Evolutionary conservation across 2,329 filamentous ascomycete genomes (phyloP).

Genomic region (Fusarium heterosporum): DNA sequence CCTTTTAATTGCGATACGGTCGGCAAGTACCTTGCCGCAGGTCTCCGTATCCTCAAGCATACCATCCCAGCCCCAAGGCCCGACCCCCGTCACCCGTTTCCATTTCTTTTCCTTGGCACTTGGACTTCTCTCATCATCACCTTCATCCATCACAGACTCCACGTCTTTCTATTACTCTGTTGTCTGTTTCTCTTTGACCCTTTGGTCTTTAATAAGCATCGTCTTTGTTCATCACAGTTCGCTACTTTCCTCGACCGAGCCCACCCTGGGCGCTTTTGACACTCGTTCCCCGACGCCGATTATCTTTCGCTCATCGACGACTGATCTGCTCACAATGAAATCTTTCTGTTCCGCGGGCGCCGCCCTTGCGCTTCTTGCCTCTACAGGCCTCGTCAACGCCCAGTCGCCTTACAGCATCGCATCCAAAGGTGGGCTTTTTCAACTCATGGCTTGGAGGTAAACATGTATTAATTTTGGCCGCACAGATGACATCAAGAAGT

Average conservation of each 20-base stretch:
- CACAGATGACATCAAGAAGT: conserved; percentile 54
- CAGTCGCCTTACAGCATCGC: conserved; percentile 45
- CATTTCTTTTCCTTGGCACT: conserved; percentile 44
- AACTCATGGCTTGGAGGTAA: neutral
- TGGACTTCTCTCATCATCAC: conserved; percentile 44
- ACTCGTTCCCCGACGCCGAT: conserved; percentile 16
- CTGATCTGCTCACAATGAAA: conserved; percentile 40
- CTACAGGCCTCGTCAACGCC: conserved; percentile 38
- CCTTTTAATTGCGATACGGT: conserved; percentile 37
- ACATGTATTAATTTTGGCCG: conserved; percentile 29
- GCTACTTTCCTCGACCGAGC: conserved; percentile 12
- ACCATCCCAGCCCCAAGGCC: conserved; percentile 2
- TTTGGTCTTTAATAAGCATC: conserved; percentile 6
- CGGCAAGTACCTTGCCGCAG: conserved; percentile 2
- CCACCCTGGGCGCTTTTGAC: conserved; percentile 36
- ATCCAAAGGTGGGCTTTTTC: conserved; percentile 33
- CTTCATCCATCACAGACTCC: conserved; percentile 23
- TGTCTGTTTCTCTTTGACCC: conserved; percentile 13
- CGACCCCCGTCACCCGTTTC: conserved; percentile 34
- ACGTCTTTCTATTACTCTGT: conserved; percentile 19
- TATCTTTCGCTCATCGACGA: conserved; percentile 4
- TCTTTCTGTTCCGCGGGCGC: conserved; percentile 33
- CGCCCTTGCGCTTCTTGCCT: conserved; percentile 42
- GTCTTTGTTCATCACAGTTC: conserved; percentile 3
- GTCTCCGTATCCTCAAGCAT: conserved; percentile 18